phyloP scores from a whole-genome alignment of 495 filamentous ascomycete species.

The Aspergillus wentii region DNA sequence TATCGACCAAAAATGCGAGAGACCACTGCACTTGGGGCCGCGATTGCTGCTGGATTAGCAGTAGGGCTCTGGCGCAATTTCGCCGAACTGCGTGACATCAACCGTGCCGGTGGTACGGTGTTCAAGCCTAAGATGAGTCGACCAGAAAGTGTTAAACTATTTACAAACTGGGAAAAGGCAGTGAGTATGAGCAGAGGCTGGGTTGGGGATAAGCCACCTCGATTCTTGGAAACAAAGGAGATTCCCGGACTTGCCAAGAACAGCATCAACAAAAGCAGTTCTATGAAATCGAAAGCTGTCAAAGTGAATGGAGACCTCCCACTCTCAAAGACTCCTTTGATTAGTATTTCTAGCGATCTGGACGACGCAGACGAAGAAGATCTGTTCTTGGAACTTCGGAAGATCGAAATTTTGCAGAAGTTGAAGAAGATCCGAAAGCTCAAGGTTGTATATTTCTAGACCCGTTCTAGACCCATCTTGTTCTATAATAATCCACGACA shows the following conservation, averaged over 20 bases:
- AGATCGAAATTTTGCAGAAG: constrained; percentile 37
- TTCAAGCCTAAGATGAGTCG: constrained; percentile 66
- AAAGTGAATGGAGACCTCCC: constrained; percentile 14
- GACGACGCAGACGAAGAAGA: constrained; percentile 39
- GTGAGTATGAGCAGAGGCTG: constrained; percentile 85
- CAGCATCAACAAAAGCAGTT: too few species aligned
- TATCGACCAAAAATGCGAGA: constrained; percentile 69
- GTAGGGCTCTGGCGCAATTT: constrained; percentile 77
- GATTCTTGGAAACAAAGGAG: background rate
- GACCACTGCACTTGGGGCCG: constrained; percentile 87
- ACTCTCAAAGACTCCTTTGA: constrained; percentile 13
- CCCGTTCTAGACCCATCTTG: too few species aligned
- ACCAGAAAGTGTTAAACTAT: constrained; percentile 59
- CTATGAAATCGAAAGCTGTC: constrained; percentile 7
- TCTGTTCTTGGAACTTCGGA: constrained; percentile 33
- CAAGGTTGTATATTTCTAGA: constrained; percentile 17
- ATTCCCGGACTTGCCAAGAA: background rate
- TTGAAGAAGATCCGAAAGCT: constrained; percentile 30
- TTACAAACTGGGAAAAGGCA: constrained; percentile 74
- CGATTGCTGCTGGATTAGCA: constrained; percentile 91
- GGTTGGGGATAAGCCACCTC: constrained; percentile 24
- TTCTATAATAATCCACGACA: too few species aligned
- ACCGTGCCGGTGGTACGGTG: constrained; percentile 62
- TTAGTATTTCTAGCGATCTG: constrained; percentile 24
- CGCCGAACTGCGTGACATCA: constrained; percentile 74